Evolutionary conservation across 2,329 filamentous ascomycete species (phyloP), one percentile per base, ranked within the genome.

Genomic region (Colletotrichum cordylinicola): DNA sequence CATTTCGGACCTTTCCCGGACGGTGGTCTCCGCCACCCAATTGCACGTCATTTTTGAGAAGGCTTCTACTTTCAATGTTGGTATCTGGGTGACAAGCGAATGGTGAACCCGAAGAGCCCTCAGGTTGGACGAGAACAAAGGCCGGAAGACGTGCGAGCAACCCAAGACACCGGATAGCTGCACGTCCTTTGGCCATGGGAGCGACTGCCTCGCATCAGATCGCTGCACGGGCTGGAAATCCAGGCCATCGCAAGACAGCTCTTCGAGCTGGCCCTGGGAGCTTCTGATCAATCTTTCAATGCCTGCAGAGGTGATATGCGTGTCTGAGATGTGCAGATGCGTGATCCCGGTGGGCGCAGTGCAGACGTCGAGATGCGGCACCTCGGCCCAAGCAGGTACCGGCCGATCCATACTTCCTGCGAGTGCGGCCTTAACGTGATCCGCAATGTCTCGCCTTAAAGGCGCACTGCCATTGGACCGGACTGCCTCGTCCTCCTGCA

Each of bases 81-180:
- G 89, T 10, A 90, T 84, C 55, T 87, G 86, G 0, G 91, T 93
- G 8, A 93, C 86, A 3, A 92, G 78, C 0, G 91, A 93, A 80
- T 93, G 91, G 67, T 93, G 91, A 8, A 92, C 83, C 15, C 88
- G 87, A 2, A 93, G 82, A 2, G 83, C 84, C 37, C 88, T 87
- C 6, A 93, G 83, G 77, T 90, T 90, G 2, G 88, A 87, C 2
- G 89, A 90, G 67, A 89, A 82, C 0, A 89, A 87, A 1, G 90
- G 90, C 0, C 90, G 86, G 70, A 91, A 87, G 10, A 89, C 77
- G 78, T 91, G 85, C 1, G 86, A 82, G 6, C 83, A 82, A 9
- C 88, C 87, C 12, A 89, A 78, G 9, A 89, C 81, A 18, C 90
- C 90, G 33, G 81, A 79, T 4, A 91, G 73, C 21, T 74, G 83